phyloP scores from a whole-genome alignment of 148 eudicot species.

The Euryodendron excelsum region DNA sequence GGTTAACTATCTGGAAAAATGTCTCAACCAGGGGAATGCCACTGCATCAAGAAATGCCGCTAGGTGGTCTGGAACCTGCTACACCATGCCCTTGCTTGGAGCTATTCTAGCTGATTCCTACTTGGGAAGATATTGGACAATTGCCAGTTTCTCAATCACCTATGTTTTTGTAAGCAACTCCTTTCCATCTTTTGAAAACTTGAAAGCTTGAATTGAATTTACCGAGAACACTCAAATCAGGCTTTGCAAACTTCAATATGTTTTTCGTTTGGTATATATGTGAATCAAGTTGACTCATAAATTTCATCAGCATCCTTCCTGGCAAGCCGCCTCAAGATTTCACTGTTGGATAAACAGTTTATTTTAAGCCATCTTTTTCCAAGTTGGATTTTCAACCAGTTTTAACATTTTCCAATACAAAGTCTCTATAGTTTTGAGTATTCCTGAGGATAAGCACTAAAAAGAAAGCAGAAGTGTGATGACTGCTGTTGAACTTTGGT shows the following conservation, averaged over 20 bases:
- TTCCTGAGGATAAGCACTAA: background rate
- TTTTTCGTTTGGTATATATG: background rate
- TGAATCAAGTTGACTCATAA: background rate
- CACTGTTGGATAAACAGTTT: background rate
- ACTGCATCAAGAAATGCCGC: slow-evolving; percentile 8
- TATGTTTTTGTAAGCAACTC: slow-evolving; percentile 9
- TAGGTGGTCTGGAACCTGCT: slow-evolving; percentile 15
- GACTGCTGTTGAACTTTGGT: too few relatives aligned
- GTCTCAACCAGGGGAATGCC: slow-evolving; percentile 13
- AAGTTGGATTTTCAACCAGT: too few relatives aligned
- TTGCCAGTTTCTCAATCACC: slow-evolving; percentile 12
- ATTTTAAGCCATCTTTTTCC: background rate
- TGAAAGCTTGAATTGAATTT: background rate
- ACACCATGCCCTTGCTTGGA: slow-evolving; percentile 11
- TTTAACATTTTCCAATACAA: background rate
- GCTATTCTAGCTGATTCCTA: slow-evolving; percentile 16
- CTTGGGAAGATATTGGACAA: slow-evolving; percentile 15
- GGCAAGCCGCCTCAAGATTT: background rate
- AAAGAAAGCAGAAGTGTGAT: too few relatives aligned
- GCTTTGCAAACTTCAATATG: background rate
- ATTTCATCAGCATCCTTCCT: background rate
- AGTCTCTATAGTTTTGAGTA: background rate
- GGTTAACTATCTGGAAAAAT: slow-evolving; percentile 3
- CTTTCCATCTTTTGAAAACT: background rate
- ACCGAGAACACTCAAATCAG: background rate